Evolutionary conservation across 2,329 filamentous ascomycete species (phyloP).

Genomic region (Claviceps paspali): DNA sequence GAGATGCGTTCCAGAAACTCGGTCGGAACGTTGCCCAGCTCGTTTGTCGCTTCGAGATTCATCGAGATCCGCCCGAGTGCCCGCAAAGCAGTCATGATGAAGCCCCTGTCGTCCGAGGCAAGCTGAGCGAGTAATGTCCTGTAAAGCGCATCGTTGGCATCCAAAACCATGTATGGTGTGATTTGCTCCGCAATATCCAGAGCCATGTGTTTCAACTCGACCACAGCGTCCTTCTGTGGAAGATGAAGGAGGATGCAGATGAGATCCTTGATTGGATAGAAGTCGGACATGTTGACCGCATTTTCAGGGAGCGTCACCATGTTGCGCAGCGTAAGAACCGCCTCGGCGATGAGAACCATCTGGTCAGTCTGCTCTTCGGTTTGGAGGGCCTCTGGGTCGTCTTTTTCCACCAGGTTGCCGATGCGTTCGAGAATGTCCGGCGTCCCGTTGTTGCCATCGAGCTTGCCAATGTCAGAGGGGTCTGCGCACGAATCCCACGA

Average conservation of each 20-base stretch:
- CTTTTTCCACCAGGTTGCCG: conserved; percentile 39
- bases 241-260: conserved; percentile 70
- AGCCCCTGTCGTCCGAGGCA: conserved; percentile 60
- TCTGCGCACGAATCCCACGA: conserved; percentile 46
- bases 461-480: conserved; percentile 31
- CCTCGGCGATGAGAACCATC: conserved; percentile 68
- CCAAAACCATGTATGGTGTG: conserved; percentile 63
- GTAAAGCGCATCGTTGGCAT: conserved; percentile 64
- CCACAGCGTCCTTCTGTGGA: conserved; percentile 53
- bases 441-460: conserved; percentile 35
- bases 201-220: conserved; percentile 80
- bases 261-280: conserved; percentile 63
- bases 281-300: conserved; percentile 61
- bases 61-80: conserved; percentile 80
- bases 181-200: conserved; percentile 86
- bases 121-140: conserved; percentile 52
- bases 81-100: conserved; percentile 64
- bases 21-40: conserved; percentile 54
- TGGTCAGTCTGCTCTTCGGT: conserved; percentile 54
- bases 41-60: conserved; percentile 66
- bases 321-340: conserved; percentile 76
- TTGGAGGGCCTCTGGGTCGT: conserved; percentile 54
- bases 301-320: conserved; percentile 94
- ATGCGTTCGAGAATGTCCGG: conserved; percentile 51
- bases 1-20: conserved; percentile 51